Conservation (phyloP, 139 green algal species). For the Coccomyxa sp. region DNA sequence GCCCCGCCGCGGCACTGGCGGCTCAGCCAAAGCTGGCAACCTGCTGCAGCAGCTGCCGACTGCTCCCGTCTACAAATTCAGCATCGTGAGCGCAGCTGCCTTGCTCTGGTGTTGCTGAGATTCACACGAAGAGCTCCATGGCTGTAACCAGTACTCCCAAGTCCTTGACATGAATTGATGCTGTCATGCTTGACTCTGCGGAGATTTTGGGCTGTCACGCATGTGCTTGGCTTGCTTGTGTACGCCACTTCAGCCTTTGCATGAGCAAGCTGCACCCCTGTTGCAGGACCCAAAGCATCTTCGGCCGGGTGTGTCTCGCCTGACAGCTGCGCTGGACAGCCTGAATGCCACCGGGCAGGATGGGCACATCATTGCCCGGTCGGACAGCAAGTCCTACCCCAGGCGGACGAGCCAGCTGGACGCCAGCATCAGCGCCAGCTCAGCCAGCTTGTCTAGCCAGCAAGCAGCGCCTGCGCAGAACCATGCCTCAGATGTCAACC, state of each 20-base stretch:
- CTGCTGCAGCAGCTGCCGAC: neutral
- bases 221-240: too few relatives aligned
- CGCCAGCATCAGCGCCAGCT: too few relatives aligned
- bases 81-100: neutral
- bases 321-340: conserved; percentile 21
- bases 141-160: neutral
- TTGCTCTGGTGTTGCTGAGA: neutral
- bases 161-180: neutral
- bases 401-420: neutral
- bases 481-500: neutral
- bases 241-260: too few relatives aligned
- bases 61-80: neutral
- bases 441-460: neutral
- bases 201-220: too few relatives aligned
- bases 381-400: neutral
- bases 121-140: neutral
- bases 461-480: conserved; percentile 4
- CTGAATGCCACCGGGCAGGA: neutral
- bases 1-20: neutral
- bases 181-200: too few relatives aligned
- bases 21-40: neutral
- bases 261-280: too few relatives aligned
- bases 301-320: conserved; percentile 6
- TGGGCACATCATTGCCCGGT: conserved; percentile 18
- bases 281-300: neutral